Evolutionary conservation across 225 moss, liverwort and hornwort genomes (phyloP), one percentile per base, ranked within the genome.

Genomic region (Neckera pumila): DNA sequence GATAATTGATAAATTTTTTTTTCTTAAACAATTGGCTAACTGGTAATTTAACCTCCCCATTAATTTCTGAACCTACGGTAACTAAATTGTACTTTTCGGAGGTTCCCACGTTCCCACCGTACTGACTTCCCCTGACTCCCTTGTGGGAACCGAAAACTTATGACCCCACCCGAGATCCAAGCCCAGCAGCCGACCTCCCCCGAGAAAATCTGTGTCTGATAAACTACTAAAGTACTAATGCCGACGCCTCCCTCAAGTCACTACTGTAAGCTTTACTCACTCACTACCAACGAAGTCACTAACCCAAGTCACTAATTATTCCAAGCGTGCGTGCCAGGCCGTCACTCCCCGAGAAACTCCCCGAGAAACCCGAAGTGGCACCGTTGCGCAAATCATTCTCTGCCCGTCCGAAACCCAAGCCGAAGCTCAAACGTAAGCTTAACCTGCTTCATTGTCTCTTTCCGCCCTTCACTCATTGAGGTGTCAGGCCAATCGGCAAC

Each of bases 371-470:
- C 87, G 87, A 87, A 78, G 85, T 38, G 82, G 72, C 91, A 87
- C 89, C 89, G 89, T 87, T 89, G 82, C 91, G 80, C 45, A 84
- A 81, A 89, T 86, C 84, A 72, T 80, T 80, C 83, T 38, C 45
- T 63, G 17, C 49, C 19, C 62, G 12, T 31, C 88, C 56, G 57
- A 26, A 42, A 79, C 79, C 33, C 40, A 28, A 62, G 56, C n/a
- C n/a, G n/a, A n/a, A n/a, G n/a, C n/a, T n/a, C n/a, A n/a, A n/a
- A n/a, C 56, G 4, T 16, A 53, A 17, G 73, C 63, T 31, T 73
- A 33, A 18, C 81, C 40, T 47, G 60, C 60, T 47, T 5, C 11
- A 33, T 62, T 60, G 33, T 64, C 34, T 63, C 28, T 17, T 78
- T 78, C 61, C 61, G 56, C 34, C 11, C 77, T 16, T 58, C 66